Evolutionary conservation across 139 green algal species (phyloP).

Genomic region (Marvania coccoides): DNA sequence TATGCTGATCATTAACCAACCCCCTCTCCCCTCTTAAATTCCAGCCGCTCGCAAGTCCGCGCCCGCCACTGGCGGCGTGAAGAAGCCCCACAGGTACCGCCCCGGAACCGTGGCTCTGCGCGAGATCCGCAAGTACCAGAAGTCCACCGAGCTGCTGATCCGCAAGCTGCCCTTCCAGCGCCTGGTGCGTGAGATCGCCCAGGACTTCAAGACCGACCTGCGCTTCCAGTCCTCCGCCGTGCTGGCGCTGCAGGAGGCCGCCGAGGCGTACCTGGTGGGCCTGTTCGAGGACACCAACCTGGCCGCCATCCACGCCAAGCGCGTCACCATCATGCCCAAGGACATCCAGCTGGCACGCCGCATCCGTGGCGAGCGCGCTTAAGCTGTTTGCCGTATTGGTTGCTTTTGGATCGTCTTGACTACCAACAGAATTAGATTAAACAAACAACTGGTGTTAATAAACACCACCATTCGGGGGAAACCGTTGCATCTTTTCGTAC

Average conservation of each 20-base stretch:
- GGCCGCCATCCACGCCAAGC: conserved; percentile 94
- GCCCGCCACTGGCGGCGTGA: conserved; percentile 79
- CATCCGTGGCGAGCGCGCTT: conserved; percentile 49
- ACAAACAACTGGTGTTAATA: too few relatives aligned
- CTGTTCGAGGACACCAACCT: conserved; percentile 99
- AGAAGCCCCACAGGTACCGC: conserved; percentile 88
- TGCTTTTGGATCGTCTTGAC: too few relatives aligned
- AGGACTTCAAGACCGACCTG: conserved; percentile 99
- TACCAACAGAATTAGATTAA: too few relatives aligned
- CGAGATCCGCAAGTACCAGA: conserved; percentile 95
- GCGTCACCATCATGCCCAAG: conserved; percentile 73
- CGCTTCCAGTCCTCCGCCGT: conserved; percentile 93
- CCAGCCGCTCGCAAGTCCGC: conserved; percentile 81
- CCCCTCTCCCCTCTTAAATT: conserved; percentile 26
- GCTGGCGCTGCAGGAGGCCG: conserved; percentile 91
- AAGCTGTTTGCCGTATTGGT: too few relatives aligned
- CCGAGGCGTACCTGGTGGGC: conserved; percentile 95
- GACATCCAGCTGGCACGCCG: conserved; percentile 63
- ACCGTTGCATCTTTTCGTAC: too few relatives aligned
- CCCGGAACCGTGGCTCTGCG: conserved; percentile 83
- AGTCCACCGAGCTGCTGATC: conserved; percentile 90
- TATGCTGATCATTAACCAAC: neutral
- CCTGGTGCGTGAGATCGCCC: conserved; percentile 94
- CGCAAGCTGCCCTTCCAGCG: conserved; percentile 95
- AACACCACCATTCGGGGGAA: too few relatives aligned